Evolutionary conservation across 2,329 filamentous ascomycete species (phyloP).

Genomic region (Ceratocystis variospora): DNA sequence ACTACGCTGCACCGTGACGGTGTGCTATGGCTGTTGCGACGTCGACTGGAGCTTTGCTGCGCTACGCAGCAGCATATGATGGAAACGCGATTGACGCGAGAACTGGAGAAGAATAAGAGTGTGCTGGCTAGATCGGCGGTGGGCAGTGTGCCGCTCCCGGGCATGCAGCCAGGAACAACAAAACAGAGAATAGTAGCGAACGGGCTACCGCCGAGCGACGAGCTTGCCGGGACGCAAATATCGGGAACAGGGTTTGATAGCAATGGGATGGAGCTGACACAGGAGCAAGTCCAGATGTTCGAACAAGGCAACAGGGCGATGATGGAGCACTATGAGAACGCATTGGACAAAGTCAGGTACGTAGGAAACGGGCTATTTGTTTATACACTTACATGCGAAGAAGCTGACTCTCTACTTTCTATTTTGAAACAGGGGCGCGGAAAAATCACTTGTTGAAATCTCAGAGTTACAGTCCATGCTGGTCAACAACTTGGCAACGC

Average conservation of each 20-base stretch:
- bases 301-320: slow-evolving; percentile 86
- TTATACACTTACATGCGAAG: background rate
- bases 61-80: slow-evolving; percentile 81
- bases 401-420: slow-evolving; percentile 6
- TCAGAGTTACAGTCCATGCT: slow-evolving; percentile 82
- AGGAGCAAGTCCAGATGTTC: slow-evolving; percentile 85
- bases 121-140: slow-evolving; percentile 54
- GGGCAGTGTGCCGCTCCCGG: slow-evolving; percentile 14
- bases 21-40: slow-evolving; percentile 68
- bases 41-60: slow-evolving; percentile 61
- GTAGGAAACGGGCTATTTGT: slow-evolving; percentile 26
- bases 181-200: background rate
- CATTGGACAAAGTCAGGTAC: slow-evolving; percentile 85
- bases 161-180: slow-evolving; percentile 18
- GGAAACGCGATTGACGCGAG: slow-evolving; percentile 69
- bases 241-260: slow-evolving; percentile 15
- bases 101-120: slow-evolving; percentile 81
- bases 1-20: slow-evolving; percentile 62
- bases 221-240: slow-evolving; percentile 20
- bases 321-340: slow-evolving; percentile 84
- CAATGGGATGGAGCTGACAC: slow-evolving; percentile 45
- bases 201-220: slow-evolving; percentile 18
- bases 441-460: slow-evolving; percentile 84
- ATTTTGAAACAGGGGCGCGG: slow-evolving; percentile 50
- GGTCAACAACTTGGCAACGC: slow-evolving; percentile 68